Evolutionary conservation across 805 yeast species (phyloP).

Genomic region (Metschnikowia henanensis): DNA sequence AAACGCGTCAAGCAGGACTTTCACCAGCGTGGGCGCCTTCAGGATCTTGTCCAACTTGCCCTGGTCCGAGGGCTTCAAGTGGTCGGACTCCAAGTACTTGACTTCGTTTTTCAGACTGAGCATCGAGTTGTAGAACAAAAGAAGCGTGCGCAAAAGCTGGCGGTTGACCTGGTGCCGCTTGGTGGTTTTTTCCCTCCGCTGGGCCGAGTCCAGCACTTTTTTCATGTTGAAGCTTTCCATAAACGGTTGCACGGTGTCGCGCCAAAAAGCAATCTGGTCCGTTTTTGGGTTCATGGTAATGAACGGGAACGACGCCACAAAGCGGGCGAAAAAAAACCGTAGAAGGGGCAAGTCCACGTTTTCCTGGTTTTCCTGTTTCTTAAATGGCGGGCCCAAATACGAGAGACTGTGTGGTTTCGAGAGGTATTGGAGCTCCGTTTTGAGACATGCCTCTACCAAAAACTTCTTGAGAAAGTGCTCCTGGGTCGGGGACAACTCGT

Average conservation of each 20-base stretch:
- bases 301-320: conserved; percentile 74
- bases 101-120: conserved; percentile 60
- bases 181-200: conserved; percentile 68
- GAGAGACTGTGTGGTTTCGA: conserved; percentile 64
- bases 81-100: conserved; percentile 38
- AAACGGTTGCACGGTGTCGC: conserved; percentile 73
- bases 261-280: conserved; percentile 66
- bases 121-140: conserved; percentile 75
- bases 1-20: conserved; percentile 15
- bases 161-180: conserved; percentile 60
- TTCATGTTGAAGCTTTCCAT: conserved; percentile 75
- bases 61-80: conserved; percentile 36
- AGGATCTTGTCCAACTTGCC: conserved; percentile 37
- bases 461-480: conserved; percentile 90
- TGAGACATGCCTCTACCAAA: conserved; percentile 60
- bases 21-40: conserved; percentile 16
- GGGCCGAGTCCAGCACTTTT: conserved; percentile 70
- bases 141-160: conserved; percentile 60
- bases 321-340: conserved; percentile 61
- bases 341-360: conserved; percentile 61
- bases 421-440: conserved; percentile 58
- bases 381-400: conserved; percentile 78
- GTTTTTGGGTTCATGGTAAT: conserved; percentile 49
- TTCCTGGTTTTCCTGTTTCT: conserved; percentile 18
- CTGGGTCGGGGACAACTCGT: conserved; percentile 54